Evolutionary conservation across 192 early-diverging fungal genomes (phyloP).

Genomic region (Coemansia reversa): DNA sequence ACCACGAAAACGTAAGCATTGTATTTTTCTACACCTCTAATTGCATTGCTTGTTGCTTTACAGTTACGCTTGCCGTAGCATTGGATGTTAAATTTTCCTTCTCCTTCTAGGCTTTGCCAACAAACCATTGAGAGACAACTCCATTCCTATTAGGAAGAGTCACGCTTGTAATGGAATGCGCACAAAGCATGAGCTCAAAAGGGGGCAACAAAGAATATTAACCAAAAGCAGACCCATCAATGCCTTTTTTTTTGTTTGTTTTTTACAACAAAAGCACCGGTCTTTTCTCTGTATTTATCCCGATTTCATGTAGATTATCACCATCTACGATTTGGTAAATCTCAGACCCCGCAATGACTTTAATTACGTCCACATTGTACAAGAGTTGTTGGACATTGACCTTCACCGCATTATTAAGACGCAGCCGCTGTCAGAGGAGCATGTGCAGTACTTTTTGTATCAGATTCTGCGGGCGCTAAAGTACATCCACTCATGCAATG

Average conservation of each 20-base stretch:
- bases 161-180: background rate
- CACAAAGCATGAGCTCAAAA: background rate
- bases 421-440: constrained; percentile 79
- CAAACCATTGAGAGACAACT: background rate
- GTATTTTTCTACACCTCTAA: background rate
- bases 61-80: background rate
- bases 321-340: constrained; percentile 52
- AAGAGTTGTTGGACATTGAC: constrained; percentile 88
- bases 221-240: background rate
- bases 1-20: constrained; percentile 75
- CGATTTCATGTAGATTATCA: constrained; percentile 36
- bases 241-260: too few species aligned
- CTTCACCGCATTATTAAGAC: constrained; percentile 87
- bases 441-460: constrained; percentile 90
- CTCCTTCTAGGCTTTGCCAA: background rate
- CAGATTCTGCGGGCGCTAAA: constrained; percentile 87
- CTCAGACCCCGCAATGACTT: constrained; percentile 51
- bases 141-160: background rate
- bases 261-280: too few species aligned
- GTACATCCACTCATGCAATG: constrained; percentile 91
- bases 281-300: background rate
- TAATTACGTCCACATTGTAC: constrained; percentile 57
- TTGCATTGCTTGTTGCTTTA: background rate
- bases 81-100: background rate
- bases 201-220: background rate